Evolutionary conservation across 305 asterid species (phyloP).

Genomic region (Solanum hybrid): DNA sequence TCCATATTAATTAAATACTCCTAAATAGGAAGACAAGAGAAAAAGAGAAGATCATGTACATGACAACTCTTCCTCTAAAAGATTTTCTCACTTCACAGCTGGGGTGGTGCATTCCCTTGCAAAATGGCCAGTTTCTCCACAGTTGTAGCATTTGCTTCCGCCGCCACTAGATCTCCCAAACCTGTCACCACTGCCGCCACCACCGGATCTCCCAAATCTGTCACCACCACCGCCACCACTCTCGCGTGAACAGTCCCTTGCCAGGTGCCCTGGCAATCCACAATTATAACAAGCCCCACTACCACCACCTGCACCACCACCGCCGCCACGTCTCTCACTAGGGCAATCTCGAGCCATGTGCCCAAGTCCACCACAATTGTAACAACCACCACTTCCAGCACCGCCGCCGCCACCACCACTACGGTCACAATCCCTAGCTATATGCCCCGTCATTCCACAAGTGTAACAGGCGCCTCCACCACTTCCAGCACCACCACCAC

Average conservation of each 20-base stretch:
- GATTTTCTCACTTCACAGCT: background rate
- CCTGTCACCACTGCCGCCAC: slow-evolving; percentile 4
- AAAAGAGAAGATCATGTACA: background rate
- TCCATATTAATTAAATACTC: background rate
- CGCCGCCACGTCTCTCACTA: background rate
- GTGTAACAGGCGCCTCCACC: background rate
- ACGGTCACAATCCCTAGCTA: background rate
- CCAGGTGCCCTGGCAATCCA: slow-evolving; percentile 2
- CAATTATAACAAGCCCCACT: background rate
- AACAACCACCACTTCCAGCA: background rate
- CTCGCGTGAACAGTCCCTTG: background rate
- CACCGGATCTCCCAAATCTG: background rate
- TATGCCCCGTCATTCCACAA: background rate
- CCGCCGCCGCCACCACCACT: background rate
- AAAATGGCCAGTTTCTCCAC: slow-evolving; percentile 12
- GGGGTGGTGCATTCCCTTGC: slow-evolving; percentile 1
- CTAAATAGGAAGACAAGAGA: background rate
- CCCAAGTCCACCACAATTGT: slow-evolving; percentile 6
- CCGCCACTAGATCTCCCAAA: background rate
- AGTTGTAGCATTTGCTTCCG: slow-evolving; percentile 14
- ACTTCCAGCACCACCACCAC: background rate
- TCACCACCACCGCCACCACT: slow-evolving; percentile 13
- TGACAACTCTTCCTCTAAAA: background rate
- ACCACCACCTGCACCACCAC: background rate
- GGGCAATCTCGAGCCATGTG: background rate